A percentile compares a stretch with the other conserved stretches of the same genome.
phyloP scores from a whole-genome alignment of 2,329 filamentous ascomycete genomes.

The Pezicula rhizophila region DNA sequence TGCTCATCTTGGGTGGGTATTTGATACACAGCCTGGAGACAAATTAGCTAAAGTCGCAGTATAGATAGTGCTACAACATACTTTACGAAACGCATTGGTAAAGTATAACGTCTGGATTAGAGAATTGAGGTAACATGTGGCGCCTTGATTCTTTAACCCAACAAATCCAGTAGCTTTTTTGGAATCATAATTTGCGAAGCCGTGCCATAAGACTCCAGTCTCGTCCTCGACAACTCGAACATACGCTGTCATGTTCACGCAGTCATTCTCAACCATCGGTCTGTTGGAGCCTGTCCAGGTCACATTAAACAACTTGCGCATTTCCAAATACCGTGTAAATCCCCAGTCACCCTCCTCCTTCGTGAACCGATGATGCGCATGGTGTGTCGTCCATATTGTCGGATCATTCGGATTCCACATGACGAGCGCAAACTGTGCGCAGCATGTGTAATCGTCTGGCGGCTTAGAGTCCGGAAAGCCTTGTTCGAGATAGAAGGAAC shows the following conservation, averaged over 20 bases:
- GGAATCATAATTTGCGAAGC: conserved; percentile 93
- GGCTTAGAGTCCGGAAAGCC: conserved; percentile 71
- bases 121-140: conserved; percentile 83
- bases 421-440: conserved; percentile 90
- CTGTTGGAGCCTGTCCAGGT: conserved; percentile 65
- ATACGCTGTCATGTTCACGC: conserved; percentile 76
- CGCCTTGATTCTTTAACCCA: conserved; percentile 92
- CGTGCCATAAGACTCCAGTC: conserved; percentile 85
- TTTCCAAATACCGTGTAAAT: conserved; percentile 92
- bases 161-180: conserved; percentile 98
- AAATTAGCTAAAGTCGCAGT: conserved; percentile 7
- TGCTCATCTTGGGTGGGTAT: conserved; percentile 88
- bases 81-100: conserved; percentile 90
- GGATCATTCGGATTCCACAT: conserved; percentile 93
- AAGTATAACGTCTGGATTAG: conserved; percentile 80
- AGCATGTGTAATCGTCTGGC: conserved; percentile 92
- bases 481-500: conserved; percentile 94
- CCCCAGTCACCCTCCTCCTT: conserved; percentile 97
- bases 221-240: conserved; percentile 79
- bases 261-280: conserved; percentile 71
- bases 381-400: conserved; percentile 72
- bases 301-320: conserved; percentile 75
- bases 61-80: conserved; percentile 29
- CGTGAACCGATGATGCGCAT: conserved; percentile 91
- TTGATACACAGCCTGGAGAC: conserved; percentile 77